phyloP scores from a whole-genome alignment of 306 rosid species.

The Cucumis hystrix region DNA sequence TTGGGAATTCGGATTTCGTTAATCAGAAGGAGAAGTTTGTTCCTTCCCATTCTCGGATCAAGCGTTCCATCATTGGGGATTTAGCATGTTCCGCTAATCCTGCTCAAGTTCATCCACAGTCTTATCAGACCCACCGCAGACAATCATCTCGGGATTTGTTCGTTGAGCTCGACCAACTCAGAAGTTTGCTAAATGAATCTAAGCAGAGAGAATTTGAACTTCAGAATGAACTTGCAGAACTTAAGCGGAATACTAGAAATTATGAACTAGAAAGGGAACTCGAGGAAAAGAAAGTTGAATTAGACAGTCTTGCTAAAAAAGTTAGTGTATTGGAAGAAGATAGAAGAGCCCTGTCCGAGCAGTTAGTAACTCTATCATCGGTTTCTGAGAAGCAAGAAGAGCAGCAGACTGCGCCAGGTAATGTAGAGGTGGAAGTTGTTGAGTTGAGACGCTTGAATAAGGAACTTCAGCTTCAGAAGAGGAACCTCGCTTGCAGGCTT shows the following conservation, averaged over 20 bases:
- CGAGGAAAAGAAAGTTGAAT: slow-evolving; percentile 27
- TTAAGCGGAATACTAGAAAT: slow-evolving; percentile 29
- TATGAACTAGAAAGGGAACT: slow-evolving; percentile 32
- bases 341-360: slow-evolving; percentile 38
- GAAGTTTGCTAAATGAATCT: slow-evolving; percentile 62
- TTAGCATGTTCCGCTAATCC: slow-evolving; percentile 48
- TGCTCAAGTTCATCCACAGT: slow-evolving; percentile 63
- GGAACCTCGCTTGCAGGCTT: slow-evolving; percentile 64
- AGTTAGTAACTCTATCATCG: slow-evolving; percentile 21
- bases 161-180: slow-evolving; percentile 75
- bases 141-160: slow-evolving; percentile 89
- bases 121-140: slow-evolving; percentile 52
- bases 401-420: slow-evolving; percentile 10
- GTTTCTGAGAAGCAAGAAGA: slow-evolving; percentile 33
- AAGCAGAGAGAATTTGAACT: slow-evolving; percentile 71
- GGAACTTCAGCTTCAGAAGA: slow-evolving; percentile 89
- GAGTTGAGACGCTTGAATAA: slow-evolving; percentile 79
- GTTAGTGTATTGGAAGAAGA: slow-evolving; percentile 50
- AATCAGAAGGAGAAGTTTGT: slow-evolving; percentile 36
- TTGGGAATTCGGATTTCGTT: slow-evolving; percentile 23
- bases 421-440: slow-evolving; percentile 70
- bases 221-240: slow-evolving; percentile 59
- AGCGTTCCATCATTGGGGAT: slow-evolving; percentile 73
- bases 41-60: slow-evolving; percentile 53
- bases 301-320: slow-evolving; percentile 41